phyloP scores from a whole-genome alignment of 257 asterid species.

The Nicotiana undulata region DNA sequence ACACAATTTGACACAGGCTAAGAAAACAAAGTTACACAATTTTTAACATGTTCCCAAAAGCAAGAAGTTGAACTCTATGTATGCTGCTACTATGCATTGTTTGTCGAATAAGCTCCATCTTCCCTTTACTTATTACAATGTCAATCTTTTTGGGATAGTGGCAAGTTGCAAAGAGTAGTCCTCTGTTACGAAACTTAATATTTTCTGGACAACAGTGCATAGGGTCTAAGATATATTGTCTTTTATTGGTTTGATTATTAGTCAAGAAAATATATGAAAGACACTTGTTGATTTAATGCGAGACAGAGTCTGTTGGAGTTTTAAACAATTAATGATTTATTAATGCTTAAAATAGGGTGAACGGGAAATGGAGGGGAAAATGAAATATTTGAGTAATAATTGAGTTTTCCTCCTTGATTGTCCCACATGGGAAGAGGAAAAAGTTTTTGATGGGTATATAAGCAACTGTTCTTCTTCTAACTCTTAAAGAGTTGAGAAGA shows the following conservation, averaged over 20 bases:
- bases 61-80: background rate
- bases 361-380: no score
- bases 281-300: background rate
- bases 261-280: background rate
- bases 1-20: background rate
- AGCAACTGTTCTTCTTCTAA: no score
- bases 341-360: no score
- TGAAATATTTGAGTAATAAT: no score
- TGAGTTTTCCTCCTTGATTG: no score
- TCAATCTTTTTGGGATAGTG: background rate
- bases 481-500: no score
- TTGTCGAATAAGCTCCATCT: background rate
- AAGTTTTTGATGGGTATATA: no score
- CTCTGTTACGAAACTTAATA: background rate
- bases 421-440: no score
- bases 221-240: background rate
- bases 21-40: no score
- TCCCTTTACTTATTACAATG: background rate
- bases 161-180: background rate
- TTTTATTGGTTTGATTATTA: background rate
- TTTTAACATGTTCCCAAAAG: background rate
- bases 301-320: background rate
- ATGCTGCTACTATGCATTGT: background rate
- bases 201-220: background rate
- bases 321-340: no score